A percentile compares a stretch with the other conserved stretches of the same genome.
phyloP scores from a whole-genome alignment of 2,329 filamentous ascomycete species.

The Diaporthe ilicicola region DNA sequence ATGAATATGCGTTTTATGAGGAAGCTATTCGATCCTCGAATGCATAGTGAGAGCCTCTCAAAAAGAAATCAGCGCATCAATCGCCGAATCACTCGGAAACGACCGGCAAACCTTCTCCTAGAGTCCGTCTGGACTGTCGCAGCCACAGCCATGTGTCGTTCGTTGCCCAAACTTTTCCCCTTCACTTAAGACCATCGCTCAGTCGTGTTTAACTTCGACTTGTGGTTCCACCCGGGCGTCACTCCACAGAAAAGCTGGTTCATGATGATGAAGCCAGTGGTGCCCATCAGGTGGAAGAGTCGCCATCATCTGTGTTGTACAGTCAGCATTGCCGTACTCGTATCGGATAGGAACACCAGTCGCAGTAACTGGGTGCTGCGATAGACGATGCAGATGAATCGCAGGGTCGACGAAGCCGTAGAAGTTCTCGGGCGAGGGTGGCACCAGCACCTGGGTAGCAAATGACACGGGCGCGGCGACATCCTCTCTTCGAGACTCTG shows the following conservation, averaged over 20 bases:
- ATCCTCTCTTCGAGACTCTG: conserved; percentile 11
- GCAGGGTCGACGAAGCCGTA: conserved; percentile 27
- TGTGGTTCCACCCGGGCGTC: conserved; percentile 16
- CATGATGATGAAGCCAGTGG: conserved; percentile 30
- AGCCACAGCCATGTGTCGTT: neutral
- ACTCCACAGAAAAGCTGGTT: conserved; percentile 25
- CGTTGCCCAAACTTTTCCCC: neutral
- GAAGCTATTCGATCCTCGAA: neutral
- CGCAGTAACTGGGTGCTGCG: conserved; percentile 4
- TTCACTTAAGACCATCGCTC: neutral
- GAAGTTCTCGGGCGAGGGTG: conserved; percentile 17
- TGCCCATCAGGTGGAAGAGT: conserved; percentile 7
- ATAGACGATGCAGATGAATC: neutral
- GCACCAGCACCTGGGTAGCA: conserved; percentile 25
- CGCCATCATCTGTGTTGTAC: conserved; percentile 23
- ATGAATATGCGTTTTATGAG: neutral
- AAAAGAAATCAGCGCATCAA: neutral
- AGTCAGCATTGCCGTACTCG: conserved; percentile 29
- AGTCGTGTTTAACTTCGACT: neutral
- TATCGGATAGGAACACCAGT: conserved; percentile 10
- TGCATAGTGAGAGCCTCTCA: neutral
- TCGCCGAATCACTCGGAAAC: neutral
- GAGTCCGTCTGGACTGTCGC: no score
- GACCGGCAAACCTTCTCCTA: neutral
- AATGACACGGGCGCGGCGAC: conserved; percentile 2